phyloP scores from a whole-genome alignment of 352 stramenopile species.

The Globisporangium orthogonon region DNA sequence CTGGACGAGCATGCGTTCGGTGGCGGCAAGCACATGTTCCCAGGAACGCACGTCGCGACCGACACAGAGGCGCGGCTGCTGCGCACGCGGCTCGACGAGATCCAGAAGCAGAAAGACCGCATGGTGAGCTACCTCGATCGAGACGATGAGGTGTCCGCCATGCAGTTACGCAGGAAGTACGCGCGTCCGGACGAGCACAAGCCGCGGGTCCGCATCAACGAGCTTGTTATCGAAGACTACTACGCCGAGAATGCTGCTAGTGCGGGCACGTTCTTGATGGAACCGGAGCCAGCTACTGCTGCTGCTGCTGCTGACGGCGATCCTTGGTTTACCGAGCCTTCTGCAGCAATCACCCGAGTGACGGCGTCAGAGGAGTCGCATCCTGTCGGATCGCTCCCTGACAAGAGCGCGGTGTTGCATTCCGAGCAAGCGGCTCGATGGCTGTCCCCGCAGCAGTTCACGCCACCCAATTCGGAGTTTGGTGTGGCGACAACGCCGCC shows the following conservation, averaged over 20 bases:
- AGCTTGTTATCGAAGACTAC: constrained; percentile 85
- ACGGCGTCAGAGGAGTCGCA: constrained; percentile 11
- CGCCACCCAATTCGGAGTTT: constrained; percentile 3
- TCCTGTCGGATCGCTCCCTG: constrained; percentile 28
- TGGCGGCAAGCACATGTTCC: constrained; percentile 56
- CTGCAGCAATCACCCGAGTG: background rate
- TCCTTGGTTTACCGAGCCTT: constrained; percentile 57
- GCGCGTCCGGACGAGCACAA: constrained; percentile 30
- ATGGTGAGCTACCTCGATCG: constrained; percentile 30
- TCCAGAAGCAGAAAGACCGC: constrained; percentile 72
- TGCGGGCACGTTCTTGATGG: constrained; percentile 57
- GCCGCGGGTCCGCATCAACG: constrained; percentile 65
- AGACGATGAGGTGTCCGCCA: constrained; percentile 55
- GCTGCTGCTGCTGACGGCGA: constrained; percentile 16
- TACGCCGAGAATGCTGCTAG: constrained; percentile 36
- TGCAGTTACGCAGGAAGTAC: constrained; percentile 47
- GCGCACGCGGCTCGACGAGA: constrained; percentile 61
- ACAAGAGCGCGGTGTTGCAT: constrained; percentile 31
- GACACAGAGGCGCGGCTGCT: constrained; percentile 82
- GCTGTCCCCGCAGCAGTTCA: constrained; percentile 25
- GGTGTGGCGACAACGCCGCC: constrained; percentile 11
- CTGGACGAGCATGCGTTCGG: constrained; percentile 82
- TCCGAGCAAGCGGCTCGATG: constrained; percentile 61
- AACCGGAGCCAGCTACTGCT: constrained; percentile 13
- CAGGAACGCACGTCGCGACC: constrained; percentile 46